phyloP scores from a whole-genome alignment of 202 grass and related monocot genomes.

The Setaria italica region DNA sequence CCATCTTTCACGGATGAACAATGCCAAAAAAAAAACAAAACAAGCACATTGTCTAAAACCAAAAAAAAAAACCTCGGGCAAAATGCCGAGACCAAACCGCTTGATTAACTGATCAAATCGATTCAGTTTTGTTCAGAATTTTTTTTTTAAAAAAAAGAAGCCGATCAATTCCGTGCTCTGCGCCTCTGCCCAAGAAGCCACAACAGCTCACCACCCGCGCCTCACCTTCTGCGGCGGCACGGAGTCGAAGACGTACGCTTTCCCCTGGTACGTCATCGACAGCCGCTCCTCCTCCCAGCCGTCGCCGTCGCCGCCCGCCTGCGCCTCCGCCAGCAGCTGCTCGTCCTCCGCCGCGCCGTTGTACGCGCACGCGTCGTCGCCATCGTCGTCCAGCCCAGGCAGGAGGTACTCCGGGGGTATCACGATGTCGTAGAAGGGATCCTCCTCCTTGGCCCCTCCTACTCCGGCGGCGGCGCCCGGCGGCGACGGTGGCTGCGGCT shows the following conservation, averaged over 20 bases:
- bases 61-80: background rate
- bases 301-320: background rate
- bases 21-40: background rate
- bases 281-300: slow-evolving; percentile 15
- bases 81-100: background rate
- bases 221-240: slow-evolving; percentile 50
- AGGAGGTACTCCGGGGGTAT: slow-evolving; percentile 7
- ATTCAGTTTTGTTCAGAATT: background rate
- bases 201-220: background rate
- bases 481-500: background rate
- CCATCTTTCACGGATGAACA: background rate
- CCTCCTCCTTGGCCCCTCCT: background rate
- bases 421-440: slow-evolving; percentile 16
- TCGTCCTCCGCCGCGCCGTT: background rate
- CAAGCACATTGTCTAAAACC: too few relatives aligned
- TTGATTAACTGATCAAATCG: background rate
- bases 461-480: too few relatives aligned
- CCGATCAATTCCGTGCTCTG: background rate
- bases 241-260: slow-evolving; percentile 27
- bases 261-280: slow-evolving; percentile 36
- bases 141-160: background rate
- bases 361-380: background rate
- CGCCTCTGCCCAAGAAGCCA: background rate
- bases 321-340: background rate
- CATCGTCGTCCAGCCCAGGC: background rate